A percentile compares a stretch with the other conserved stretches of the same genome.
phyloP scores from a whole-genome alignment of 2,329 filamentous ascomycete genomes.

The Beauveria medogensis region DNA sequence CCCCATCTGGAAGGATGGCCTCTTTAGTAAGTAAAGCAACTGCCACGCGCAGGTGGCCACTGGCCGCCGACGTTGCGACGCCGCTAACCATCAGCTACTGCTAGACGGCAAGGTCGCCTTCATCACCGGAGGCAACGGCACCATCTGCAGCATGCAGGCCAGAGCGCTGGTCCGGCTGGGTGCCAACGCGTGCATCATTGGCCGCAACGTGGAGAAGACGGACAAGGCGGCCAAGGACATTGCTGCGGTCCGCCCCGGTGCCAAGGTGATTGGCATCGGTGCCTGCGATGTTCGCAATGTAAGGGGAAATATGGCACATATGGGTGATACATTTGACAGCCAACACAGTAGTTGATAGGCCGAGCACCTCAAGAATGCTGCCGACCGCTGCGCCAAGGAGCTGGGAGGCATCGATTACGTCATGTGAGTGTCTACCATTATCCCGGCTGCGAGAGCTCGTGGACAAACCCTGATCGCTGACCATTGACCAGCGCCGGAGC shows the following conservation, averaged over 20 bases:
- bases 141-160: constrained; percentile 91
- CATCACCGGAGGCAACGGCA: constrained; percentile 88
- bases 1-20: constrained; percentile 75
- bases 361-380: constrained; percentile 62
- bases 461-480: neutral
- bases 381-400: constrained; percentile 71
- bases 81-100: neutral
- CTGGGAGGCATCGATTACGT: constrained; percentile 86
- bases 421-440: constrained; percentile 50
- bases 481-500: constrained; percentile 65
- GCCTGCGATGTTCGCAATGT: constrained; percentile 69
- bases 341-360: constrained; percentile 27
- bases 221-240: constrained; percentile 74
- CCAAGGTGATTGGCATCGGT: constrained; percentile 81
- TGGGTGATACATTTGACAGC: neutral
- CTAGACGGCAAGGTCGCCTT: constrained; percentile 82
- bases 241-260: constrained; percentile 65
- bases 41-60: neutral
- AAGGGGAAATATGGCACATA: constrained; percentile 14
- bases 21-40: constrained; percentile 59
- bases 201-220: constrained; percentile 83
- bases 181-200: constrained; percentile 88
- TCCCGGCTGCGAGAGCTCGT: too few species aligned
- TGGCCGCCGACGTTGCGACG: neutral
- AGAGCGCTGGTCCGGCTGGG: constrained; percentile 84